Percentiles rank a stretch among this genome's conserved stretches.
phyloP scores from a whole-genome alignment of 441 rosid genomes.

The Populus tomentosa region DNA sequence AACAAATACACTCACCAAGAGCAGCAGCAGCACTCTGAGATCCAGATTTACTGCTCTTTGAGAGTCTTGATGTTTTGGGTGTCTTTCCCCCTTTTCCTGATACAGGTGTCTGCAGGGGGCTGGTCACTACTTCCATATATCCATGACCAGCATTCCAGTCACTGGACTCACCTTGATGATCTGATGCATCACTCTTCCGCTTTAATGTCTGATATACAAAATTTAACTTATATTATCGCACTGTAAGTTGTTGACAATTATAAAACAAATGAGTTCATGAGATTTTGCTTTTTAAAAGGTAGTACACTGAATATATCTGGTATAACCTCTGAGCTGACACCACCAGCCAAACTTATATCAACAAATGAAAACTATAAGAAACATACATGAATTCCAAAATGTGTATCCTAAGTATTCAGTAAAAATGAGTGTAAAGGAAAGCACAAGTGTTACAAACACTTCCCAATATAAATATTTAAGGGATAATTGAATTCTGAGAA shows the following conservation, averaged over 20 bases:
- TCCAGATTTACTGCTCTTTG: conserved; percentile 55
- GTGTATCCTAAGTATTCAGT: not conserved
- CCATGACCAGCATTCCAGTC: conserved; percentile 54
- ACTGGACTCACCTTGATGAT: conserved; percentile 47
- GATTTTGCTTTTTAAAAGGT: not conserved
- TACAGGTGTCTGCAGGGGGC: conserved; percentile 70
- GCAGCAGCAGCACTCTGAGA: conserved; percentile 54
- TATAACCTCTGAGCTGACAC: conserved; percentile 6
- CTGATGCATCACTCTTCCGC: conserved; percentile 63
- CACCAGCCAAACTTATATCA: conserved; percentile 1
- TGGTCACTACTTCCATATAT: conserved; percentile 38
- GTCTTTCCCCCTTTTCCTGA: conserved; percentile 73
- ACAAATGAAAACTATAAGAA: not conserved
- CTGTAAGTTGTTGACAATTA: not conserved
- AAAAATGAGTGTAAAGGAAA: not conserved
- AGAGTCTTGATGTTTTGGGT: conserved; percentile 55
- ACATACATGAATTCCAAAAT: not conserved
- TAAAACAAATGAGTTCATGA: not conserved
- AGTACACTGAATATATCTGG: not conserved
- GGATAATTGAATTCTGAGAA: not conserved
- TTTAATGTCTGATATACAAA: conserved; percentile 49
- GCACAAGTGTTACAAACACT: not conserved
- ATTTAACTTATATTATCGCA: not conserved
- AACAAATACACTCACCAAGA: conserved; percentile 49
- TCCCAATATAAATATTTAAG: not conserved